Evolutionary conservation across 1,284 basidiomycete genomes (phyloP), one percentile per base, ranked within the genome.

Genomic region (Sanghuangporus weigelae): DNA sequence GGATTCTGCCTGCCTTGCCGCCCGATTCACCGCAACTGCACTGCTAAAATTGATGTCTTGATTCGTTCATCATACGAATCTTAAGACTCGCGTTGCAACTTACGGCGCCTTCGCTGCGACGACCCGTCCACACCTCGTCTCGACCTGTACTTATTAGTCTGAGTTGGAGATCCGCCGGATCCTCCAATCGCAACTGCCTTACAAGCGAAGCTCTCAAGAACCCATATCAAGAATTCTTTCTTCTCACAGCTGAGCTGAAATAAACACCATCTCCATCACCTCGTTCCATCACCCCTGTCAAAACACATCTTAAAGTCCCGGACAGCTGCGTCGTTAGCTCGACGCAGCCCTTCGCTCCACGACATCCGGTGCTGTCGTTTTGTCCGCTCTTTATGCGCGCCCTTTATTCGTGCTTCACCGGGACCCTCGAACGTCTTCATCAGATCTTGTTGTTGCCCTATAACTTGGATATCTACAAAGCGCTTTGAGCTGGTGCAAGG

Each of bases 171-270:
- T 38, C 26, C 14, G 50, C 21, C 19, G 21, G 26, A 51, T 51
- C 5, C 50, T 23, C 50, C 19, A 26, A 51, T n/a, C 23, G 16
- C 48, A 49, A 44, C 14, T 16, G 3, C 48, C 21, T 49, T 49
- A 10, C 48, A 14, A 49, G 31, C 35, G 35, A 54, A 31, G 53
- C 53, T 54, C 11, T 38, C 53, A 31, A 36, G 51, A 35, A 53
- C 23, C 31, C 53, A 36, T 36, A n/a, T 38, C 36, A 21, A 54
- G 31, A 12, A 11, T 54, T 54, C 53, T 36, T 54, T 36, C 23
- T 53, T 54, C 53, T 54, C 53, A 54, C 53, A 54, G 53, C 53
- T 38, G 53, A n/a, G 53, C 31, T 54, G 53, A 54, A 54, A 54
- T 54, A 54, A 36, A 54, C 11, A 46, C 16, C 44, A n/a, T 36